phyloP scores from a whole-genome alignment of 1,139 yeast genomes.

The Candida sanyaensis region DNA sequence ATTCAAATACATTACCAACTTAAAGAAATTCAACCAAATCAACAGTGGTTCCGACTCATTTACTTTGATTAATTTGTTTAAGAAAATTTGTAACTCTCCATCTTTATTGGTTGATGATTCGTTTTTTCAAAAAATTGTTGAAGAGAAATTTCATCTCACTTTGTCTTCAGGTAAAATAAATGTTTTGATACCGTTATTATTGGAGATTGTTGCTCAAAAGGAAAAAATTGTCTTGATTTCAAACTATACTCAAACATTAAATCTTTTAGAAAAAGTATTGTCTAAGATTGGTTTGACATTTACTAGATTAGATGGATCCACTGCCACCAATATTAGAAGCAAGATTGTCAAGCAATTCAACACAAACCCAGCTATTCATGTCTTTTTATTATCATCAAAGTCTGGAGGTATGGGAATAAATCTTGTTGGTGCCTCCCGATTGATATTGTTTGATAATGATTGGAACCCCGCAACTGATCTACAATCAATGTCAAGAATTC shows the following conservation, averaged over 20 bases:
- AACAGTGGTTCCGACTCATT: conserved; percentile 47
- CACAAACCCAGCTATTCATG: conserved; percentile 46
- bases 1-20: conserved; percentile 48
- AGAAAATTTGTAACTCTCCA: conserved; percentile 86
- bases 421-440: conserved; percentile 84
- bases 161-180: conserved; percentile 57
- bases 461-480: conserved; percentile 94
- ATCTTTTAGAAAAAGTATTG: conserved; percentile 64
- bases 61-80: conserved; percentile 69
- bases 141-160: conserved; percentile 11
- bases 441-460: conserved; percentile 83
- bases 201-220: conserved; percentile 38
- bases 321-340: conserved; percentile 67
- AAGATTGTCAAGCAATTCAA: conserved; percentile 72
- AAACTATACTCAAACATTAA: conserved; percentile 86
- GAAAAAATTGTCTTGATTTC: conserved; percentile 89
- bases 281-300: conserved; percentile 51
- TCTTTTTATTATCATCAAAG: conserved; percentile 81
- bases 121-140: conserved; percentile 25
- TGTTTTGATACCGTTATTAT: conserved; percentile 54
- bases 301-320: conserved; percentile 80
- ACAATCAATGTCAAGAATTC: conserved; percentile 96
- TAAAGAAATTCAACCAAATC: conserved; percentile 8
- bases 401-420: conserved; percentile 96
- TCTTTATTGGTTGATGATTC: conserved; percentile 51